Evolutionary conservation across 2,329 filamentous ascomycete genomes (phyloP).

Genomic region (Decorospora gaudefroyi): DNA sequence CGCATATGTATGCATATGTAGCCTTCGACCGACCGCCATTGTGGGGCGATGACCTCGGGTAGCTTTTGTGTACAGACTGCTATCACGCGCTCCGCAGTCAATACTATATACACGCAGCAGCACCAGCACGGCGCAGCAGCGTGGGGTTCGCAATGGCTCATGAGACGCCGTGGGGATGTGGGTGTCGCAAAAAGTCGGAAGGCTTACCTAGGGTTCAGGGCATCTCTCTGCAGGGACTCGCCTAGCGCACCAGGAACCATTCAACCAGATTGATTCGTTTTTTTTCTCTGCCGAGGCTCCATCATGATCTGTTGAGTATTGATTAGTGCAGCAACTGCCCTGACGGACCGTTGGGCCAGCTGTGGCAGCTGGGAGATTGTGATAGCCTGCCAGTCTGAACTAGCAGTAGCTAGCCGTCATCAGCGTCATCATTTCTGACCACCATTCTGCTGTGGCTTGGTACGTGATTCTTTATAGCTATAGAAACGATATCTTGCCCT

Average conservation of each 20-base stretch:
- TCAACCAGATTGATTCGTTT: conserved; percentile 14
- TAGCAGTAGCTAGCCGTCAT: neutral
- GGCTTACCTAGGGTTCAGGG: conserved; percentile 4
- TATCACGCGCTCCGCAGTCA: neutral
- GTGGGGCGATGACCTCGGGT: conserved; percentile 1
- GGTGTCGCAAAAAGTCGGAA: conserved; percentile 18
- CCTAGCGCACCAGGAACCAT: conserved; percentile 16
- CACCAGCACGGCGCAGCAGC: neutral
- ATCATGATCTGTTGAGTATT: conserved; percentile 7
- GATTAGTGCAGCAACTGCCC: no score
- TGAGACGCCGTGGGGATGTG: conserved; percentile 4
- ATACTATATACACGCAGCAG: neutral
- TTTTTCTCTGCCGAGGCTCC: conserved; percentile 9
- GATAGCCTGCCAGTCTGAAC: no score
- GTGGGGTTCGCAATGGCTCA: conserved; percentile 16
- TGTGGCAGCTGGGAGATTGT: no score
- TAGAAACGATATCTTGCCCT: no score
- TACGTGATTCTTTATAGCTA: no score
- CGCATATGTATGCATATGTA: conserved; percentile 21
- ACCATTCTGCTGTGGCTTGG: no score
- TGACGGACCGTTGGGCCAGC: conserved; percentile 6
- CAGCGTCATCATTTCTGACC: neutral
- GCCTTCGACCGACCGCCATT: conserved; percentile 8
- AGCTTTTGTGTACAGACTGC: neutral
- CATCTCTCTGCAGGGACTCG: conserved; percentile 22